These are phyloP conservation scores for Maudiozyma saulgeensis DNA, from an alignment of 805 yeast genomes.

Conservation along the genomic window DNA sequence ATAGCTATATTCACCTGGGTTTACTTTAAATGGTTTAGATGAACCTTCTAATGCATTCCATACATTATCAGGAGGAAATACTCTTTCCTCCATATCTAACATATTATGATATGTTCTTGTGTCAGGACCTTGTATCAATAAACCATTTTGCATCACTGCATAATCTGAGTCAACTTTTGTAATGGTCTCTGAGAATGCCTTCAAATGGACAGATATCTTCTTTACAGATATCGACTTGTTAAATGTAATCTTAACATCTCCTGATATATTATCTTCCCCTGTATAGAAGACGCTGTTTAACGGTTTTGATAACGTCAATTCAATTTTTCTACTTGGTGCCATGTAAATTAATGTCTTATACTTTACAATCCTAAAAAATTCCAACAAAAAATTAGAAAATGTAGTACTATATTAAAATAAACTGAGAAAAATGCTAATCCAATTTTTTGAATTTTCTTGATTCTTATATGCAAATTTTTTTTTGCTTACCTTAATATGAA, in stretches of 20 bases:
- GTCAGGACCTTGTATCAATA: constrained; percentile 23
- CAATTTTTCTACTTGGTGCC: constrained; percentile 16
- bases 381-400: too few relatives aligned
- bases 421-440: not conserved
- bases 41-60: constrained; percentile 24
- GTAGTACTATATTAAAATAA: too few relatives aligned
- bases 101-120: constrained; percentile 20
- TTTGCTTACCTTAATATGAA: not conserved
- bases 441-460: not conserved
- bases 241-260: constrained; percentile 16
- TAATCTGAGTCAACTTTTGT: constrained; percentile 18
- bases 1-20: constrained; percentile 22
- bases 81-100: constrained; percentile 13
- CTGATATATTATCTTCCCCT: constrained; percentile 22
- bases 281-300: constrained; percentile 24
- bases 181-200: constrained; percentile 22
- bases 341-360: constrained; percentile 3
- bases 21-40: constrained; percentile 23
- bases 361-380: too few relatives aligned
- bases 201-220: constrained; percentile 46
- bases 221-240: constrained; percentile 22
- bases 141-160: constrained; percentile 16
- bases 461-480: not conserved
- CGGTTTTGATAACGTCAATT: constrained; percentile 18
- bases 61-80: constrained; percentile 28